phyloP scores from a whole-genome alignment of 2,329 filamentous ascomycete species.

The Didymella glomerata region DNA sequence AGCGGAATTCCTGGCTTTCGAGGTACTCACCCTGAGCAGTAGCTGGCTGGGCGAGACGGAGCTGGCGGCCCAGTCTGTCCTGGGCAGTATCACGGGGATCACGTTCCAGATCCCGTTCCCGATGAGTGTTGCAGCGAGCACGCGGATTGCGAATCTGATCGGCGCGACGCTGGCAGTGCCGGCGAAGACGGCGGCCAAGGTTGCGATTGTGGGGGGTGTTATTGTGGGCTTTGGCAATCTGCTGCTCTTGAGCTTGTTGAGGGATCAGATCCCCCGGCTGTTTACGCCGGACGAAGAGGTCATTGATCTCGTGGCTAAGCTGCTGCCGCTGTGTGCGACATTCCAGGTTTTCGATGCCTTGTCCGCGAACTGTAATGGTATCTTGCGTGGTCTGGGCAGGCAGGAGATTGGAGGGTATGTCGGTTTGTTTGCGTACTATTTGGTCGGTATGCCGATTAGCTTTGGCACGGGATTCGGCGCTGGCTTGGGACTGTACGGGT shows the following conservation, averaged over 20 bases:
- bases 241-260: constrained; percentile 70
- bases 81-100: constrained; percentile 79
- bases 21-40: constrained; percentile 84
- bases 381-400: constrained; percentile 85
- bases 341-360: constrained; percentile 92
- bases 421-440: constrained; percentile 86
- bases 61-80: constrained; percentile 86
- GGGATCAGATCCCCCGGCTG: constrained; percentile 77
- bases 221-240: constrained; percentile 83
- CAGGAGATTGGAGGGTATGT: constrained; percentile 91
- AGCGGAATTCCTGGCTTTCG: constrained; percentile 92
- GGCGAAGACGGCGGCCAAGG: constrained; percentile 80
- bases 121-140: constrained; percentile 85
- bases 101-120: constrained; percentile 94
- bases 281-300: constrained; percentile 75
- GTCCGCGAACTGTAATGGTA: constrained; percentile 79
- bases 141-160: constrained; percentile 89
- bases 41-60: constrained; percentile 80
- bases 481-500: constrained; percentile 77
- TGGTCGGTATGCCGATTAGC: constrained; percentile 83
- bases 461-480: constrained; percentile 80
- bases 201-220: constrained; percentile 72
- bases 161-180: constrained; percentile 83
- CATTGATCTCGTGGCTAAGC: constrained; percentile 68
- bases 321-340: constrained; percentile 81